These are phyloP conservation scores for Pseudogymnoascus verrucosus DNA, from an alignment of 2,329 filamentous ascomycete species.

Conservation along the genomic window DNA sequence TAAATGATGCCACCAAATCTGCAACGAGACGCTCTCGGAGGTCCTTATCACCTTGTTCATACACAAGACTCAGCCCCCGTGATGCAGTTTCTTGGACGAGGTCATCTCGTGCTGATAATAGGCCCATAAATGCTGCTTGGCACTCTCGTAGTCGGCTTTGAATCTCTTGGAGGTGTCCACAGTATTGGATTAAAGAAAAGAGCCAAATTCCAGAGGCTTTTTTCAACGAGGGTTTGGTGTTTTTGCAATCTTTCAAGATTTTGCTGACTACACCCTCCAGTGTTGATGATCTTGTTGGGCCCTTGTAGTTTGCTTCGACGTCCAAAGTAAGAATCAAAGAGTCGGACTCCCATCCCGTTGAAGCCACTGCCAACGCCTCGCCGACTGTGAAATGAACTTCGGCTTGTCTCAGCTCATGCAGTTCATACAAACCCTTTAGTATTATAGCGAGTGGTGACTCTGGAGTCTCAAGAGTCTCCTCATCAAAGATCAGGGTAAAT, in stretches of 20 bases:
- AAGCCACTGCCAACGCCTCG: conserved; percentile 72
- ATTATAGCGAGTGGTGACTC: conserved; percentile 44
- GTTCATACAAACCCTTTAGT: conserved; percentile 59
- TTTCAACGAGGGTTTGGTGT: conserved; percentile 78
- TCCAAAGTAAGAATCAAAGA: conserved; percentile 69
- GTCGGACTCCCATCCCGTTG: conserved; percentile 76
- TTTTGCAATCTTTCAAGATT: conserved; percentile 67
- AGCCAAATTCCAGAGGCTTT: conserved; percentile 96
- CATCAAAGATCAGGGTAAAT: conserved; percentile 55
- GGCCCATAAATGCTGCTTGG: conserved; percentile 79
- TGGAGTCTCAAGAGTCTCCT: conserved; percentile 30
- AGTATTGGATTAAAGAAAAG: conserved; percentile 83
- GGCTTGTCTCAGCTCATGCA: conserved; percentile 77
- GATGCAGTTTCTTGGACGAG: conserved; percentile 94
- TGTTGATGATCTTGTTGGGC: conserved; percentile 34
- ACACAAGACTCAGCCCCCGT: conserved; percentile 81
- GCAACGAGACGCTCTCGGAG: conserved; percentile 77
- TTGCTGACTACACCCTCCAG: conserved; percentile 48
- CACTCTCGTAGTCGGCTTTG: conserved; percentile 68
- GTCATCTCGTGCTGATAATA: conserved; percentile 83
- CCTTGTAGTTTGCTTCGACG: conserved; percentile 49
- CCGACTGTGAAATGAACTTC: conserved; percentile 89
- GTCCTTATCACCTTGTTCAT: conserved; percentile 77
- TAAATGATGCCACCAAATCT: conserved; percentile 84
- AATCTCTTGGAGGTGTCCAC: conserved; percentile 67